Evolutionary conservation across 371 early-diverging fungal genomes (phyloP).

Genomic region (Massospora cicadina): DNA sequence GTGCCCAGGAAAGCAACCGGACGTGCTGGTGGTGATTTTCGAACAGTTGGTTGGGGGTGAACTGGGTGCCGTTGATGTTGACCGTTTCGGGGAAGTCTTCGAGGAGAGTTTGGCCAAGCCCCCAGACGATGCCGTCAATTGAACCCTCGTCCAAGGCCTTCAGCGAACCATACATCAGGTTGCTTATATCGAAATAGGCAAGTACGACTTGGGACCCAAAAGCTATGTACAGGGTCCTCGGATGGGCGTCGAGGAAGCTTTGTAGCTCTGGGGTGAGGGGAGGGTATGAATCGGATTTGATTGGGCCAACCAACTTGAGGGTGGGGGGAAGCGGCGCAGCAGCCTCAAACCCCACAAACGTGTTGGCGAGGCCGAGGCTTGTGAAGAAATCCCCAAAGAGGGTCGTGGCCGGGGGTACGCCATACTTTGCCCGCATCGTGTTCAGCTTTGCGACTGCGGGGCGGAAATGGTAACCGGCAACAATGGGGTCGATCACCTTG

Average conservation of each 20-base stretch:
- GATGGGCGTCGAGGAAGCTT: background rate
- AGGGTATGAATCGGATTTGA: background rate
- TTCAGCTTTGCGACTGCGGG: background rate
- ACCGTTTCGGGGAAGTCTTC: background rate
- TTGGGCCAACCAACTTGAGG: slow-evolving; percentile 5
- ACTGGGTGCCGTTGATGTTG: background rate
- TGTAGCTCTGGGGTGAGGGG: background rate
- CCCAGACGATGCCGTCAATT: slow-evolving; percentile 12
- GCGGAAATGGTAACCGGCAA: background rate
- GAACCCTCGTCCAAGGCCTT: background rate
- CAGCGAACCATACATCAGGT: background rate
- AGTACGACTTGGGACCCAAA: slow-evolving; percentile 2
- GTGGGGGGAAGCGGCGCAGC: background rate
- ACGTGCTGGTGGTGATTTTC: slow-evolving; percentile 6
- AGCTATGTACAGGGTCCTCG: slow-evolving; percentile 1
- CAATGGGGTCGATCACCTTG: background rate
- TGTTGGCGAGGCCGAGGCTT: background rate
- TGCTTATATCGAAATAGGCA: background rate
- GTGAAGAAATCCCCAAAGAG: background rate
- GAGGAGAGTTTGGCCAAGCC: background rate
- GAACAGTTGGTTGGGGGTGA: background rate
- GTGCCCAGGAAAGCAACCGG: slow-evolving; percentile 8
- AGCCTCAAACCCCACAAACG: slow-evolving; percentile 4
- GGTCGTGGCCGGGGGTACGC: background rate
- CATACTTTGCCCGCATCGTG: background rate